Evolutionary conservation across 2,329 filamentous ascomycete genomes (phyloP).

Genomic region (Fusarium protoensiforme): DNA sequence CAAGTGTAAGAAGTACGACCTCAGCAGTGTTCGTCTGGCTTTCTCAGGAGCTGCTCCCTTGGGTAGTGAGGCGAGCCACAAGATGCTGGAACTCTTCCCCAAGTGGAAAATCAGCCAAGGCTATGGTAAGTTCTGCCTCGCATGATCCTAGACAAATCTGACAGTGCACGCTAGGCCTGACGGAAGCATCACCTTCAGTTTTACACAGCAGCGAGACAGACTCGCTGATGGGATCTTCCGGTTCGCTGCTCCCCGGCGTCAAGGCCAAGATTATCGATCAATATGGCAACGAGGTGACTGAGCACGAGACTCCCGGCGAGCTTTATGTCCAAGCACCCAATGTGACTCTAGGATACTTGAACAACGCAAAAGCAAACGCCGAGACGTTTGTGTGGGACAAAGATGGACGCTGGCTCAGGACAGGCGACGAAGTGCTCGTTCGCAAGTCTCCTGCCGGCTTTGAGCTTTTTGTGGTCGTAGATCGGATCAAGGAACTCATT

Average conservation of each 20-base stretch:
- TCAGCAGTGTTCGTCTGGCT: slow-evolving; percentile 19
- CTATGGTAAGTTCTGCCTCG: slow-evolving; percentile 65
- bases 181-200: slow-evolving; percentile 77
- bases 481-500: slow-evolving; percentile 78
- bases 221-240: slow-evolving; percentile 76
- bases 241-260: slow-evolving; percentile 71
- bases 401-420: slow-evolving; percentile 81
- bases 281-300: slow-evolving; percentile 75
- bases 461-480: slow-evolving; percentile 87
- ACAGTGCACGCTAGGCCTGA: slow-evolving; percentile 64
- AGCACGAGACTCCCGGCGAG: slow-evolving; percentile 80
- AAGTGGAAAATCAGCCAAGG: slow-evolving; percentile 75
- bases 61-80: slow-evolving; percentile 73
- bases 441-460: slow-evolving; percentile 70
- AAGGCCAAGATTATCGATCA: slow-evolving; percentile 72
- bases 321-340: slow-evolving; percentile 81
- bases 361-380: slow-evolving; percentile 83
- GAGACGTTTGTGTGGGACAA: slow-evolving; percentile 74
- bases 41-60: slow-evolving; percentile 71
- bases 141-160: neutral
- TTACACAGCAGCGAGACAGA: slow-evolving; percentile 67
- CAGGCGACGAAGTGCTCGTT: slow-evolving; percentile 85
- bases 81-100: slow-evolving; percentile 71
- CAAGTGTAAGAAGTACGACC: slow-evolving; percentile 26
- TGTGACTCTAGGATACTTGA: slow-evolving; percentile 84